phyloP scores from a whole-genome alignment of 1,284 basidiomycete species.

The Cryptococcus deneoformans region DNA sequence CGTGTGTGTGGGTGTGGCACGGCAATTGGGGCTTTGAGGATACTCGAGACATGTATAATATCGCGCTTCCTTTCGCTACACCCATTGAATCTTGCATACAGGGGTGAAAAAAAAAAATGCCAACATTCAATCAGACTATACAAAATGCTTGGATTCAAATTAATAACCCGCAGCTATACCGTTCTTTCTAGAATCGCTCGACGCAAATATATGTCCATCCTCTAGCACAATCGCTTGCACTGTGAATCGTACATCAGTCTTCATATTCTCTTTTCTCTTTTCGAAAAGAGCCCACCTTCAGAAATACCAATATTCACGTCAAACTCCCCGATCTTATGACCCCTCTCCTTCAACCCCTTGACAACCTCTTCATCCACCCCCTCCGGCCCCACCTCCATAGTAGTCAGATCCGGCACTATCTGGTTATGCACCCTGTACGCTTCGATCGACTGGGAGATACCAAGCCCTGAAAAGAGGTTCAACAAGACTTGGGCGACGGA shows the following conservation, averaged over 20 bases:
- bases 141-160: not conserved
- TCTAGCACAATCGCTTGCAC: conserved; percentile 67
- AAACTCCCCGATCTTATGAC: conserved; percentile 65
- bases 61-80: no score
- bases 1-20: no score
- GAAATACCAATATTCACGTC: conserved; percentile 47
- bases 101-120: no score
- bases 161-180: conserved; percentile 47
- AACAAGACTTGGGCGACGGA: conserved; percentile 76
- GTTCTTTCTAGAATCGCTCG: conserved; percentile 45
- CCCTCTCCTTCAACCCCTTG: conserved; percentile 58
- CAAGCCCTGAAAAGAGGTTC: conserved; percentile 77
- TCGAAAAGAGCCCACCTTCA: conserved; percentile 30
- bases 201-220: conserved; percentile 51
- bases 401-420: conserved; percentile 65
- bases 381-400: conserved; percentile 58
- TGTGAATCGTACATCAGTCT: conserved; percentile 45
- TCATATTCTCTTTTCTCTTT: no score
- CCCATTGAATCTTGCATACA: no score
- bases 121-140: no score
- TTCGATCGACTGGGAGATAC: conserved; percentile 78
- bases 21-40: no score
- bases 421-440: conserved; percentile 88
- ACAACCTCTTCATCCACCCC: conserved; percentile 57
- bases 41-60: no score